phyloP scores from a whole-genome alignment of 305 asterid species.

The Fraxinus floribunda region DNA sequence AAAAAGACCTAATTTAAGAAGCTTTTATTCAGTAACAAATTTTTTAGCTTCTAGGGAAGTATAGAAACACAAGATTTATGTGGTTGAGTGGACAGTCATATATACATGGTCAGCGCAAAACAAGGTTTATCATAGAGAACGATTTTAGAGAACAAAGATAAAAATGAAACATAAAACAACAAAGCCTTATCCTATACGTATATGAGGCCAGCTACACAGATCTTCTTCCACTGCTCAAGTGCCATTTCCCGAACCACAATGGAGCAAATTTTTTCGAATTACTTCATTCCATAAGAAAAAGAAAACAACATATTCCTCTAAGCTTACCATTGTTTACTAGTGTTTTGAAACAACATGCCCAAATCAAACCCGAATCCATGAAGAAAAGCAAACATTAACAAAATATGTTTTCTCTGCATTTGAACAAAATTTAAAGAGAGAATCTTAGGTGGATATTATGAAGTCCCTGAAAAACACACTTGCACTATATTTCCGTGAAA shows the following conservation, averaged over 20 bases:
- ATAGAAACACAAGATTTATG: neutral
- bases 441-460: neutral
- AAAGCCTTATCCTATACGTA: neutral
- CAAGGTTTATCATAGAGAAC: neutral
- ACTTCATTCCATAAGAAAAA: neutral
- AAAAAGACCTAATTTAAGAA: neutral
- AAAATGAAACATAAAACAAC: neutral
- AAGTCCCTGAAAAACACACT: neutral
- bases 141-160: neutral
- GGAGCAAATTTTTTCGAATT: neutral
- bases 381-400: neutral
- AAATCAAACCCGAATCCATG: neutral
- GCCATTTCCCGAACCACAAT: neutral
- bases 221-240: neutral
- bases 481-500: neutral
- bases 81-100: neutral
- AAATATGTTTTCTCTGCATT: neutral
- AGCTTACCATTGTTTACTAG: neutral
- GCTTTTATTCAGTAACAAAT: neutral
- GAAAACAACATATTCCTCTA: neutral
- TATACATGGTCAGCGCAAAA: neutral
- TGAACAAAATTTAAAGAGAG: neutral
- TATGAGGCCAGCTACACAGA: neutral
- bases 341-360: neutral
- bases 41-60: neutral